A percentile compares a stretch with the other conserved stretches of the same genome.
Conservation (phyloP, 1,139 yeast genomes). For the Petasospora fabianii region DNA sequence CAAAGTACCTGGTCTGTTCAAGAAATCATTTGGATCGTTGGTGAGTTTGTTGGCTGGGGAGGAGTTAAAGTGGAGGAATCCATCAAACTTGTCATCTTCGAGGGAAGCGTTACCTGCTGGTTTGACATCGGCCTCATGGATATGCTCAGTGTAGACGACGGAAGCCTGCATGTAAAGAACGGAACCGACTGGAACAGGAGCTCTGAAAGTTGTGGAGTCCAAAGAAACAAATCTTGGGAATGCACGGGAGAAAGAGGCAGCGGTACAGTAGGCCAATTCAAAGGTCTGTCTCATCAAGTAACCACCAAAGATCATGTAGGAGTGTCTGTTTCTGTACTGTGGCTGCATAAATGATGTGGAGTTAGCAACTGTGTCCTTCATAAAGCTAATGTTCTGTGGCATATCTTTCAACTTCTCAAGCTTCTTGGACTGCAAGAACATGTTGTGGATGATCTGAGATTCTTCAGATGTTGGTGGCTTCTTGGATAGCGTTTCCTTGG, state of each 20-base stretch:
- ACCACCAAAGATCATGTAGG: conserved; percentile 93
- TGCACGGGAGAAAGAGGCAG: conserved; percentile 81
- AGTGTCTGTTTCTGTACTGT: conserved; percentile 89
- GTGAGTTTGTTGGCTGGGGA: conserved; percentile 56
- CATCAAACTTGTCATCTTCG: conserved; percentile 26
- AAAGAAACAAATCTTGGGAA: conserved; percentile 85
- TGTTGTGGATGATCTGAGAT: conserved; percentile 65
- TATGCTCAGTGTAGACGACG: conserved; percentile 79
- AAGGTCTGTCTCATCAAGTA: conserved; percentile 86
- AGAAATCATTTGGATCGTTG: conserved; percentile 51
- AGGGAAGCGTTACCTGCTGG: conserved; percentile 10
- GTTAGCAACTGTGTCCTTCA: conserved; percentile 66
- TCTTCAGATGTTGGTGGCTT: conserved; percentile 74
- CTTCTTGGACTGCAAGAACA: conserved; percentile 64
- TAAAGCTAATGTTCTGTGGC: conserved; percentile 51
- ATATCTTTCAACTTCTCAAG: conserved; percentile 32
- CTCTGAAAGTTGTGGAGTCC: conserved; percentile 86
- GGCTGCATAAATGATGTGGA: conserved; percentile 94
- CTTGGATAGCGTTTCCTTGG: conserved; percentile 49
- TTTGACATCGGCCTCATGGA: conserved; percentile 41
- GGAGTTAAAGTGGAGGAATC: conserved; percentile 44
- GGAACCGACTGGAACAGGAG: conserved; percentile 94
- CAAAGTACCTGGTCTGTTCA: conserved; percentile 78
- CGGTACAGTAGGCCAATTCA: conserved; percentile 88
- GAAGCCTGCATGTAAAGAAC: conserved; percentile 78